phyloP scores from a whole-genome alignment of 129 eudicot species.

The Heracleum sosnowskyi region DNA sequence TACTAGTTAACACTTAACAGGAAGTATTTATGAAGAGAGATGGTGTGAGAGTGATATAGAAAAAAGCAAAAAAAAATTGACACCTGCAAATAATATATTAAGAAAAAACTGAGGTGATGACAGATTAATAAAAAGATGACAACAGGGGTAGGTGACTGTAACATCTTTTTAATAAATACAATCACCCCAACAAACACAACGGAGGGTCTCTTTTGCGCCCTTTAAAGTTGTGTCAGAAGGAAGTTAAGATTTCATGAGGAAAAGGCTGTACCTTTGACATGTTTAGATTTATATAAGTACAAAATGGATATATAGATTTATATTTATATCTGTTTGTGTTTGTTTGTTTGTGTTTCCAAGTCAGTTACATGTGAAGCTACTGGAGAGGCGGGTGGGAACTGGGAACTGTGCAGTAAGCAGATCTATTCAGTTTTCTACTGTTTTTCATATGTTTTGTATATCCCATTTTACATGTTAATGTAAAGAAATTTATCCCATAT shows the following conservation, averaged over 20 bases:
- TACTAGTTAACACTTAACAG: no score
- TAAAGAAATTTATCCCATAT: no score
- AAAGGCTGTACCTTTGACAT: slow-evolving; percentile 1
- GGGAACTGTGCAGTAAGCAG: no score
- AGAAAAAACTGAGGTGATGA: neutral
- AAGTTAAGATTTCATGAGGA: neutral
- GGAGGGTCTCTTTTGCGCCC: neutral
- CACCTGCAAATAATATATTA: neutral
- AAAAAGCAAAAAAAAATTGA: neutral
- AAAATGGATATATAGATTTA: neutral
- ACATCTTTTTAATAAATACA: neutral
- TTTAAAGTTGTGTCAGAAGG: no score
- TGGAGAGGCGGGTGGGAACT: no score
- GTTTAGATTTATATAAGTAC: neutral
- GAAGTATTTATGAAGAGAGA: neutral
- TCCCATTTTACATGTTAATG: no score
- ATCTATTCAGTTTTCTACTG: no score
- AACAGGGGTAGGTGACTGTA: neutral
- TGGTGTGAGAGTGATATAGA: neutral
- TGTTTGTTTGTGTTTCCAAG: no score
- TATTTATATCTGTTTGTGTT: no score
- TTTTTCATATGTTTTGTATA: no score
- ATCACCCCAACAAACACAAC: neutral
- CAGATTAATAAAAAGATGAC: neutral
- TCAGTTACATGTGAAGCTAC: no score